phyloP scores from a whole-genome alignment of 805 yeast species.

The Yarrowia sp. region DNA sequence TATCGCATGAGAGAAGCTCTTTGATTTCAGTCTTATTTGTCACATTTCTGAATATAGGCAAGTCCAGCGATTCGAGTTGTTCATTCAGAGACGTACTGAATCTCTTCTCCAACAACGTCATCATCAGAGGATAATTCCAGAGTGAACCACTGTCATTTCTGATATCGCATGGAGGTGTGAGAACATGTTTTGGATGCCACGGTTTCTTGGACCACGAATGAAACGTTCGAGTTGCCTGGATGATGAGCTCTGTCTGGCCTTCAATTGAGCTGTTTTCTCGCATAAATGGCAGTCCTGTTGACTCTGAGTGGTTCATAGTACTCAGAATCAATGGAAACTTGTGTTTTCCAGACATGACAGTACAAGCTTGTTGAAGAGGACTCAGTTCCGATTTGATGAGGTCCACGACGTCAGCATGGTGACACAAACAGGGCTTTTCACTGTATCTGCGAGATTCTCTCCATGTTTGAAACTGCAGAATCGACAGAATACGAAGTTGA shows the following conservation, averaged over 20 bases:
- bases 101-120: not conserved
- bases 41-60: not conserved
- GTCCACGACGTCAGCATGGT: not conserved
- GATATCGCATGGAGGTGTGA: not conserved
- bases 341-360: not conserved
- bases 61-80: not conserved
- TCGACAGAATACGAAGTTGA: not conserved
- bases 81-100: not conserved
- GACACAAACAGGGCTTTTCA: not conserved
- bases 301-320: not conserved
- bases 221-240: not conserved
- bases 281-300: not conserved
- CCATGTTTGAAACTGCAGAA: not conserved
- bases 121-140: not conserved
- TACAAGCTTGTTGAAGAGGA: fast-evolving
- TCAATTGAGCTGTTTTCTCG: not conserved
- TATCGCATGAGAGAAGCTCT: not conserved
- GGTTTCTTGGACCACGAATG: not conserved
- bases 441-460: not conserved
- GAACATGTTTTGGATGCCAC: not conserved
- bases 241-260: not conserved
- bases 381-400: not conserved
- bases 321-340: not conserved
- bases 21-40: not conserved
- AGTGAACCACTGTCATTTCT: not conserved